Evolutionary conservation across 164 flowering plant genomes (phyloP).

Genomic region (Aristolochia fimbriata): DNA sequence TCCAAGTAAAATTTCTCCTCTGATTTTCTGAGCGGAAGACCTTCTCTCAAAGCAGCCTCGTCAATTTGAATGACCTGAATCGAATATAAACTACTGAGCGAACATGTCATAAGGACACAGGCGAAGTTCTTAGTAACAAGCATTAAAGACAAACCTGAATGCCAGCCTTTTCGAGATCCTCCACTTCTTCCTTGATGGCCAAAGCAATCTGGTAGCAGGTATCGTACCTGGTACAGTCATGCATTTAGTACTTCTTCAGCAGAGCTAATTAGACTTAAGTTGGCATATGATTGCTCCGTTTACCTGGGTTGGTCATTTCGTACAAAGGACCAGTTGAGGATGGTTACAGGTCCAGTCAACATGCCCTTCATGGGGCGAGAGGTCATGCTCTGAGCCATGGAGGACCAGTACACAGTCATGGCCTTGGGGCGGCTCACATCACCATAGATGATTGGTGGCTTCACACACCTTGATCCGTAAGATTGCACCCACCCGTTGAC

Average conservation of each 20-base stretch:
- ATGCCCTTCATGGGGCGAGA: conserved; percentile 71
- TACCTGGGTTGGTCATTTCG: conserved; percentile 63
- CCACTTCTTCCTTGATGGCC: conserved; percentile 47
- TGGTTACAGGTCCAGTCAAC: conserved; percentile 80
- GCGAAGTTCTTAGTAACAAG: too few relatives aligned
- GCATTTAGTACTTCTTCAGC: too few relatives aligned
- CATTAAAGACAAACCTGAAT: conserved; percentile 8
- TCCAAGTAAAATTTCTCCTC: conserved; percentile 51
- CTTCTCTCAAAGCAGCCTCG: conserved; percentile 61
- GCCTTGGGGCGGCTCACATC: conserved; percentile 74
- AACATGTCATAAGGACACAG: too few relatives aligned
- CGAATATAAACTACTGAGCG: too few relatives aligned
- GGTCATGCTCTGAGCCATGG: conserved; percentile 62
- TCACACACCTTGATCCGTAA: conserved; percentile 73
- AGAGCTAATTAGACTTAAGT: too few relatives aligned
- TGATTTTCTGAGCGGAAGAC: conserved; percentile 46
- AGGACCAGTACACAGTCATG: conserved; percentile 80
- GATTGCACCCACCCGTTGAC: conserved; percentile 78
- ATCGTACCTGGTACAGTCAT: conserved; percentile 21
- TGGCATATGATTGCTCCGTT: not conserved
- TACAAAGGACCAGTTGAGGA: conserved; percentile 74
- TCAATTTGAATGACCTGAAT: conserved; percentile 44
- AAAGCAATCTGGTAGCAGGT: conserved; percentile 47
- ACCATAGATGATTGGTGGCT: conserved; percentile 76
- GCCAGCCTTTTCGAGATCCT: conserved; percentile 43